phyloP scores from a whole-genome alignment of 1,139 yeast genomes.

The Geotrichum carabidarum region DNA sequence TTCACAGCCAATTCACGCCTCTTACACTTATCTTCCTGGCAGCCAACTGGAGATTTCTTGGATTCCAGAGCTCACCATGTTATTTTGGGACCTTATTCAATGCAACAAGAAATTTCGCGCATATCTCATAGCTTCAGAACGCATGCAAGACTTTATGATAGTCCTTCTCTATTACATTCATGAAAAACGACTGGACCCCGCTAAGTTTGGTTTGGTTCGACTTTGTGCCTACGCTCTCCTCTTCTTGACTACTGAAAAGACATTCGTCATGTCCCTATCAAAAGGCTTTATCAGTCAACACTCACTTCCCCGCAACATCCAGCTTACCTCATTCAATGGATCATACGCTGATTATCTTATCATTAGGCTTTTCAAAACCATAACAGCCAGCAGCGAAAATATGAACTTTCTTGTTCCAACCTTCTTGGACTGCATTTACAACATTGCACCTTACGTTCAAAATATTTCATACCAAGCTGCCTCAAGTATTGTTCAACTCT shows the following conservation, averaged over 20 bases:
- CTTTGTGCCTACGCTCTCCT: conserved; percentile 57
- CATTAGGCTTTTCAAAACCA: conserved; percentile 27
- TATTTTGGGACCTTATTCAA: conserved; percentile 74
- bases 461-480: conserved; percentile 54
- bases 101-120: conserved; percentile 50
- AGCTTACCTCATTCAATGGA: conserved; percentile 31
- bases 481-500: conserved; percentile 50
- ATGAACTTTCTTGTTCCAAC: conserved; percentile 28
- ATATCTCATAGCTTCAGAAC: conserved; percentile 45
- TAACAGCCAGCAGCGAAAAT: conserved; percentile 23
- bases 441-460: conserved; percentile 35
- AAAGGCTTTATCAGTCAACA: conserved; percentile 29
- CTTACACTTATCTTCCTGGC: conserved; percentile 35
- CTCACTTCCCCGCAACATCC: conserved; percentile 31
- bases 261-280: conserved; percentile 30
- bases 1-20: conserved; percentile 35
- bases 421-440: conserved; percentile 34
- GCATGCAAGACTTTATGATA: conserved; percentile 52
- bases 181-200: conserved; percentile 43
- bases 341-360: conserved; percentile 37
- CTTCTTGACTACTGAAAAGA: conserved; percentile 51
- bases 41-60: conserved; percentile 33
- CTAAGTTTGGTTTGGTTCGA: conserved; percentile 50
- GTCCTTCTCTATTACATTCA: conserved; percentile 54
- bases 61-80: conserved; percentile 49